These are phyloP conservation scores for Epichloe sylvatica DNA, from an alignment of 2,329 filamentous ascomycete genomes.

Conservation along the genomic window DNA sequence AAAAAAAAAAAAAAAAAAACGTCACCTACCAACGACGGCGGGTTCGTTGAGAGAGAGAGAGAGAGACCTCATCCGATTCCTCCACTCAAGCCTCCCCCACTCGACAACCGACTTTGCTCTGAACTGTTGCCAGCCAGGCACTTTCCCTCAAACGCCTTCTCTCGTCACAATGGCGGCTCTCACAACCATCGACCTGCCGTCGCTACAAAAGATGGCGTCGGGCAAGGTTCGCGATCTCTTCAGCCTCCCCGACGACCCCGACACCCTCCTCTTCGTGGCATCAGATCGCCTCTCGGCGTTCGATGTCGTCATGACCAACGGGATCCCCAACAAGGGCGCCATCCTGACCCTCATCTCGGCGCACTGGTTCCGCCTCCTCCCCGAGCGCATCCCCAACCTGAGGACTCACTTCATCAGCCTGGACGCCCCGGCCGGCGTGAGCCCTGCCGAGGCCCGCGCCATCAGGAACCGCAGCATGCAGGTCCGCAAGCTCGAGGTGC, in stretches of 20 bases:
- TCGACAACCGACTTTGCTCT: too few relatives aligned
- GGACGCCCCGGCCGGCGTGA: slow-evolving; percentile 19
- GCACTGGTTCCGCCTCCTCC: slow-evolving; percentile 41
- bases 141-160: not conserved
- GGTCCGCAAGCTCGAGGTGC: slow-evolving; percentile 39
- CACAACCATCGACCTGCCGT: slow-evolving; percentile 17
- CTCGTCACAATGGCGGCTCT: slow-evolving; percentile 10
- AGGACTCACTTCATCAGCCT: slow-evolving; percentile 39
- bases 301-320: slow-evolving; percentile 77
- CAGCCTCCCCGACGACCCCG: slow-evolving; percentile 44
- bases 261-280: slow-evolving; percentile 65
- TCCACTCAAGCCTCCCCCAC: too few relatives aligned
- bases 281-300: slow-evolving; percentile 91
- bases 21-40: too few relatives aligned
- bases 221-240: slow-evolving; percentile 75
- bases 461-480: slow-evolving; percentile 59
- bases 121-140: not conserved
- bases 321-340: slow-evolving; percentile 39
- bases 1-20: too few relatives aligned
- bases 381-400: slow-evolving; percentile 30
- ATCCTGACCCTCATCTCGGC: slow-evolving; percentile 32
- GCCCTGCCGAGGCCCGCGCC: slow-evolving; percentile 30
- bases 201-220: slow-evolving; percentile 22
- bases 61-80: too few relatives aligned
- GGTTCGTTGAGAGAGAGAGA: too few relatives aligned